Evolutionary conservation across 2,329 filamentous ascomycete species (phyloP).

Genomic region (Trichoderma lentiforme): DNA sequence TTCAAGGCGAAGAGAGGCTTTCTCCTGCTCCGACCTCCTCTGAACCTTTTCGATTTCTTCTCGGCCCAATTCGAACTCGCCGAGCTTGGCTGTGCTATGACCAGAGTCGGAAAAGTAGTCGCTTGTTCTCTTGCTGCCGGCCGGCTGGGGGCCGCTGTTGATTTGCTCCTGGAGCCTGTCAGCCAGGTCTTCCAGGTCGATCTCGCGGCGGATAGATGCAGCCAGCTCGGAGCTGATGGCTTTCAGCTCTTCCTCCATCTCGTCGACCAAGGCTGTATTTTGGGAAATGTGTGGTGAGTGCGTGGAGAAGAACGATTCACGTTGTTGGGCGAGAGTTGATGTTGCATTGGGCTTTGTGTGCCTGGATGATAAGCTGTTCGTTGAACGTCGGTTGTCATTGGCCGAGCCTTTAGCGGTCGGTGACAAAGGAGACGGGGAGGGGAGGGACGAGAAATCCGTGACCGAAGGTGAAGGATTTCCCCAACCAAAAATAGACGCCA

Average conservation of each 20-base stretch:
- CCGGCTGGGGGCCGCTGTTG: conserved; percentile 48
- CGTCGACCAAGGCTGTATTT: conserved; percentile 61
- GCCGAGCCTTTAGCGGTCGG: conserved; percentile 36
- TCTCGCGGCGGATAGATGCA: conserved; percentile 86
- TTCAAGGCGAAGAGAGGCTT: conserved; percentile 79
- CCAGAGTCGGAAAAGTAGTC: conserved; percentile 99
- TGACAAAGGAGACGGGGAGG: conserved; percentile 53
- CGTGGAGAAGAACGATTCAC: conserved; percentile 51
- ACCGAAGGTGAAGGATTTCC: conserved; percentile 42
- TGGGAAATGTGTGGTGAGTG: conserved; percentile 38
- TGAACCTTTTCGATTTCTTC: conserved; percentile 80
- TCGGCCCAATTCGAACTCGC: conserved; percentile 59
- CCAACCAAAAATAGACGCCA: conserved; percentile 56
- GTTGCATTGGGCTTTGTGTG: conserved; percentile 40
- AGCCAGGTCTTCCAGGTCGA: conserved; percentile 93
- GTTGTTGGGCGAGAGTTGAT: conserved; percentile 46
- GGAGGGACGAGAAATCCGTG: conserved; percentile 52
- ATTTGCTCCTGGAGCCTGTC: conserved; percentile 81
- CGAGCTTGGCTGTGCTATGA: conserved; percentile 76
- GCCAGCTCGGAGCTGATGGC: conserved; percentile 92
- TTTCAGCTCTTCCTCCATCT: conserved; percentile 91
- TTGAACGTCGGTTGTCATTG: conserved; percentile 32
- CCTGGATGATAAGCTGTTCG: conserved; percentile 32
- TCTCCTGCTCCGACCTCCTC: conserved; percentile 83
- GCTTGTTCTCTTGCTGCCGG: conserved; percentile 75